Percentiles rank a stretch among this genome's conserved stretches.
These are phyloP conservation scores for Kluyveromyces dobzhanskii DNA, from an alignment of 805 yeast genomes.

Conservation along the genomic window DNA sequence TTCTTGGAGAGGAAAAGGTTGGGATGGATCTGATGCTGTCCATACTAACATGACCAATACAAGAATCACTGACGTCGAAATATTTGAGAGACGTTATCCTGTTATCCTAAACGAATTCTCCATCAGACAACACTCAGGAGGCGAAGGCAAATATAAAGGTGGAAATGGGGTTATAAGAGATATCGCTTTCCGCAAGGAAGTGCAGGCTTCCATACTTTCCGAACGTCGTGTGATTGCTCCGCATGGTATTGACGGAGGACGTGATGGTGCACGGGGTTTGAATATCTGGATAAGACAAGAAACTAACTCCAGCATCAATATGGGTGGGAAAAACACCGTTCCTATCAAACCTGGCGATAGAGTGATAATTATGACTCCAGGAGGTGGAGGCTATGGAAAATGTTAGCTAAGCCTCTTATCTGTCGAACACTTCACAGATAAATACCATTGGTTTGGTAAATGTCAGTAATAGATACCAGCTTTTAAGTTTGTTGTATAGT, in stretches of 20 bases:
- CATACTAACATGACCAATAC: slow-evolving; percentile 94
- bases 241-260: slow-evolving; percentile 80
- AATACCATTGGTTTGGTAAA: no score
- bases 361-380: slow-evolving; percentile 64
- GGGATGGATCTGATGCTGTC: slow-evolving; percentile 85
- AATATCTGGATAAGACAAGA: slow-evolving; percentile 43
- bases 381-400: slow-evolving; percentile 62
- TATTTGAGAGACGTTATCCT: slow-evolving; percentile 83
- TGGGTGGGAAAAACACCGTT: slow-evolving; percentile 70
- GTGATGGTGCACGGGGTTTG: slow-evolving; percentile 62
- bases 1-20: slow-evolving; percentile 51
- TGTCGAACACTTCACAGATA: no score
- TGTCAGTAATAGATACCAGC: no score
- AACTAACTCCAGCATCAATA: slow-evolving; percentile 31
- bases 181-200: slow-evolving; percentile 65
- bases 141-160: slow-evolving; percentile 61
- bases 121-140: slow-evolving; percentile 70
- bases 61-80: slow-evolving; percentile 83
- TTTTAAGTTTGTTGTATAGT: no score
- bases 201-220: slow-evolving; percentile 71
- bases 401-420: no score
- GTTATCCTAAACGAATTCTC: slow-evolving; percentile 66
- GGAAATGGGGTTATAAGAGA: slow-evolving; percentile 87
- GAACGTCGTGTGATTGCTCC: slow-evolving; percentile 85
- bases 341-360: slow-evolving; percentile 54